A percentile compares a stretch with the other conserved stretches of the same genome.
phyloP scores from a whole-genome alignment of 1,139 yeast genomes.

The Pichia sp. region DNA sequence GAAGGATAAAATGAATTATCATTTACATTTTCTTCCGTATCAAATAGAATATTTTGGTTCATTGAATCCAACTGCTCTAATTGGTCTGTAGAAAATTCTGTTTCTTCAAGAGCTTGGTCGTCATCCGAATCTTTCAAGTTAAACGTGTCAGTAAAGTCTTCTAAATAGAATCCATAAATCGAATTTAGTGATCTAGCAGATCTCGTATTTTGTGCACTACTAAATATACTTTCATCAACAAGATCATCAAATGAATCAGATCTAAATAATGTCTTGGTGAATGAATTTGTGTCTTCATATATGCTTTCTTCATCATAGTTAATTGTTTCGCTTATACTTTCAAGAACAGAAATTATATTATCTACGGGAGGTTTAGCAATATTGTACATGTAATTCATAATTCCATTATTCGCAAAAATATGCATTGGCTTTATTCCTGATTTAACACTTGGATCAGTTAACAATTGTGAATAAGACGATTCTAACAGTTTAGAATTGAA shows the following conservation, averaged over 20 bases:
- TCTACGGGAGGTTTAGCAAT: not conserved
- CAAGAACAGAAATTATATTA: not conserved
- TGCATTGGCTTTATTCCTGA: too few relatives aligned
- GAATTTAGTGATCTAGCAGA: not conserved
- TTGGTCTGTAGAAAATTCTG: too few relatives aligned
- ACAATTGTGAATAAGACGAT: too few relatives aligned
- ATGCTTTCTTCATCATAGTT: conserved; percentile 10
- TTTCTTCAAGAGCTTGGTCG: not conserved
- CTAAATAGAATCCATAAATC: conserved; percentile 6
- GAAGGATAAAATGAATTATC: conserved; percentile 1
- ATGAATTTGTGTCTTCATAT: conserved; percentile 8
- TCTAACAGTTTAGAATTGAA: conserved; percentile 1
- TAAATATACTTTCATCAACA: not conserved
- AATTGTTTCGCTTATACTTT: too few relatives aligned
- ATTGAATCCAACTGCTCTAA: too few relatives aligned
- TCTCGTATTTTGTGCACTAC: not conserved
- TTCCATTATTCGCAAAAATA: too few relatives aligned
- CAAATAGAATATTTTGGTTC: not conserved
- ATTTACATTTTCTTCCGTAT: not conserved
- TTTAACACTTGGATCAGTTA: too few relatives aligned
- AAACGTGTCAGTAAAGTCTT: conserved; percentile 7
- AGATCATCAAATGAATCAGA: conserved; percentile 12
- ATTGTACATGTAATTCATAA: not conserved
- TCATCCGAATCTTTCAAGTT: not conserved
- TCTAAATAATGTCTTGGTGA: conserved; percentile 12